A percentile compares a stretch with the other conserved stretches of the same genome.
Conservation (phyloP, 495 filamentous ascomycete species). For the Talaromyces thailandensis region DNA sequence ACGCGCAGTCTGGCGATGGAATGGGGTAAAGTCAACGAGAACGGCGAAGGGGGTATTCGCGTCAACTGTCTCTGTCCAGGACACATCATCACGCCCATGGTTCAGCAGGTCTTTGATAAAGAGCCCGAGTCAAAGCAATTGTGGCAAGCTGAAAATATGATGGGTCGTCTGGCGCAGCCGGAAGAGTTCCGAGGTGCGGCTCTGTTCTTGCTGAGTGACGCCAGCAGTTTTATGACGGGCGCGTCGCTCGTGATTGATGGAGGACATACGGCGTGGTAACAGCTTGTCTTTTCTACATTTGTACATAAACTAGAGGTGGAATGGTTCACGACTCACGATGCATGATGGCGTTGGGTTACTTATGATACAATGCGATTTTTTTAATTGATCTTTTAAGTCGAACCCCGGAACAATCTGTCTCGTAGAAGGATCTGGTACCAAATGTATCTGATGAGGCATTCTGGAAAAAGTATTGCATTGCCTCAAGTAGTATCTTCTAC, state of each 20-base stretch:
- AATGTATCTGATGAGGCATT: no score
- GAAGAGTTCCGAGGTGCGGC: slow-evolving; percentile 52
- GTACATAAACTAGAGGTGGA: neutral
- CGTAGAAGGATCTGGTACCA: no score
- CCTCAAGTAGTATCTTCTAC: no score
- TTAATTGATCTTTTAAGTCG: neutral
- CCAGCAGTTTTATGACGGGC: slow-evolving; percentile 55
- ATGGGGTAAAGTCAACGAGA: slow-evolving; percentile 50
- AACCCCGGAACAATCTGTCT: no score
- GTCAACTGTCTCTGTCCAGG: slow-evolving; percentile 52
- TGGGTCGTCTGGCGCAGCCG: slow-evolving; percentile 43
- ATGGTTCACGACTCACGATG: neutral
- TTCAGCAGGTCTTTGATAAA: slow-evolving; percentile 43
- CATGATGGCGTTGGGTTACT: neutral
- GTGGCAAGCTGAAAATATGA: slow-evolving; percentile 53
- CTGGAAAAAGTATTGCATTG: no score
- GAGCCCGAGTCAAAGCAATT: slow-evolving; percentile 39
- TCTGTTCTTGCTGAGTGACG: slow-evolving; percentile 42
- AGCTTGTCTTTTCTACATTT: neutral
- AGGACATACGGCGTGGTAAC: slow-evolving; percentile 36
- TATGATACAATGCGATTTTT: neutral
- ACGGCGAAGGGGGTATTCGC: slow-evolving; percentile 45
- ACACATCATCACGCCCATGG: slow-evolving; percentile 55
- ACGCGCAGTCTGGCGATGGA: slow-evolving; percentile 55
- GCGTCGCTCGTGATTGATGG: slow-evolving; percentile 43